Conservation (phyloP, 192 early-diverging fungal species). For the Coemansia sp. region DNA sequence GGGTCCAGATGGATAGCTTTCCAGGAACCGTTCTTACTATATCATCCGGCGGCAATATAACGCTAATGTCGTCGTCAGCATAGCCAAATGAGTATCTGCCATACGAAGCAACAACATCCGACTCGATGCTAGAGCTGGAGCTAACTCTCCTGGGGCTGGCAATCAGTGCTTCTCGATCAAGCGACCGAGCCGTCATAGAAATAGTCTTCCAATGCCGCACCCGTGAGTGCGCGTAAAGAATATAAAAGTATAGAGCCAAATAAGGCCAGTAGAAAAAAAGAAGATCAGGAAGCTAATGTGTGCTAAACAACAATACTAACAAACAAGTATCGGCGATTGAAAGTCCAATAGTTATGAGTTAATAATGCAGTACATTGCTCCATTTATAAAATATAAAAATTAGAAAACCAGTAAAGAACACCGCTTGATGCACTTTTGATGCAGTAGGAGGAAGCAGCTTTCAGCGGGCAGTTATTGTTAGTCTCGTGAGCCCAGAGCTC, state of each 20-base stretch:
- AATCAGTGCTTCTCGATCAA: background rate
- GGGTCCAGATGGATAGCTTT: conserved; percentile 47
- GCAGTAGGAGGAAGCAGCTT: too few relatives aligned
- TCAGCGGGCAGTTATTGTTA: too few relatives aligned
- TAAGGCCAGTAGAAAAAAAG: background rate
- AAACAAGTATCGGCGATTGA: too few relatives aligned
- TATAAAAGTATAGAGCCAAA: background rate
- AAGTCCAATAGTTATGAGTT: too few relatives aligned
- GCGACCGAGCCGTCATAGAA: background rate
- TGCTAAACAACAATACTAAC: too few relatives aligned
- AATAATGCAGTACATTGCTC: too few relatives aligned
- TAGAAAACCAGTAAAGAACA: too few relatives aligned
- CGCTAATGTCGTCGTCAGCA: conserved; percentile 1
- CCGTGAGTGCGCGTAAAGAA: background rate
- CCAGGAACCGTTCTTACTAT: conserved; percentile 49
- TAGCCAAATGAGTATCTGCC: background rate
- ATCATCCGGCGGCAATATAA: conserved; percentile 22
- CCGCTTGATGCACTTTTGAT: too few relatives aligned
- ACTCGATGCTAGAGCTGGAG: background rate
- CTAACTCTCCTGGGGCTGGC: background rate
- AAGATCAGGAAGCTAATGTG: too few relatives aligned
- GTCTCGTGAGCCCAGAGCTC: too few relatives aligned
- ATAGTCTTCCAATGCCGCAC: background rate
- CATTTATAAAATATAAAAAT: too few relatives aligned
- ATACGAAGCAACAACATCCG: background rate